Conservation (phyloP, 2,329 filamentous ascomycete species). For the Aspergillus fructus region DNA sequence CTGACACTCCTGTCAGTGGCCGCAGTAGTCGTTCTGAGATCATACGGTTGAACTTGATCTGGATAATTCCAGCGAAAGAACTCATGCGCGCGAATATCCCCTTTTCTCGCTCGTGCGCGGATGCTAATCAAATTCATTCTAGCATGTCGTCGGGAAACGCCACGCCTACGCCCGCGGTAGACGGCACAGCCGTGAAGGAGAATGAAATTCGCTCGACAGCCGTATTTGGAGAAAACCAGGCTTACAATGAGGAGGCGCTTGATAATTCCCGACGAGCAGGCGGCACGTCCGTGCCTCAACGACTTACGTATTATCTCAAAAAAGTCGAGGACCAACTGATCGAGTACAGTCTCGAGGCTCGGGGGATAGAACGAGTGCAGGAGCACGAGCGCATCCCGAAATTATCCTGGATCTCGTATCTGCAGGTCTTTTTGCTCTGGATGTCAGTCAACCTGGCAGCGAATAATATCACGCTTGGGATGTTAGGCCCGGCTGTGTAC, state of each 20-base stretch:
- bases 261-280: conserved; percentile 5
- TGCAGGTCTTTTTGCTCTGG: conserved; percentile 60
- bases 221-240: conserved; percentile 12
- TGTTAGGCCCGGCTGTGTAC: conserved; percentile 61
- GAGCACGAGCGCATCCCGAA: conserved; percentile 55
- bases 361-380: conserved; percentile 60
- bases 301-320: conserved; percentile 30
- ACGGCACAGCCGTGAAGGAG: conserved; percentile 25
- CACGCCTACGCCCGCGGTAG: conserved; percentile 30
- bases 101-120: neutral
- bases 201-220: conserved; percentile 6
- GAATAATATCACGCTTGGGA: conserved; percentile 65
- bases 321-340: conserved; percentile 41
- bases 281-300: conserved; percentile 21
- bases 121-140: conserved; percentile 23
- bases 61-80: conserved; percentile 48
- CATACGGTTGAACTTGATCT: conserved; percentile 48
- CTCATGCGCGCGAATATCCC: conserved; percentile 36
- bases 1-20: neutral
- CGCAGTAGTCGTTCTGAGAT: conserved; percentile 40
- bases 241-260: conserved; percentile 20
- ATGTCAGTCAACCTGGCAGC: conserved; percentile 62
- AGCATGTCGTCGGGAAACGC: conserved; percentile 35
- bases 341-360: conserved; percentile 54
- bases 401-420: conserved; percentile 52